Base-by-base conservation (phyloP, 176 grass and related monocot species). In the Otatea glauca region DNA sequence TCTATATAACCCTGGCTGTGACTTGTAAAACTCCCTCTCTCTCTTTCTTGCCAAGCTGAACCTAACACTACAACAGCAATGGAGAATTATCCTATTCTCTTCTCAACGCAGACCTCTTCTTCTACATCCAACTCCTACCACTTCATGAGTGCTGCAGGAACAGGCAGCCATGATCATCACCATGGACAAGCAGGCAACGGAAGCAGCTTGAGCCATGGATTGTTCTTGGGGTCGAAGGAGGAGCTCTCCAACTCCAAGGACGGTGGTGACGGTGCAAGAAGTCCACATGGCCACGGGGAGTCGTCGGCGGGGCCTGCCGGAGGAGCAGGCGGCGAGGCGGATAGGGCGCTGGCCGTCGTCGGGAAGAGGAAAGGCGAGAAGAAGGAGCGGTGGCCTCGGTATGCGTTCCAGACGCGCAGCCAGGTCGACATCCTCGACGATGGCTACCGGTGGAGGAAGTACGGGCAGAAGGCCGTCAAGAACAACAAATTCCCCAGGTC, bases 381-480 rank as follows among this genome's bases (percentile, higher is more conserved):
- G 84, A 97, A 90, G 92, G 94, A 91, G 75, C 86, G 87, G 65
- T 84, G 74, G 54, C 89, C 92, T 4, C 87, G 92, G 11, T 97
- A 73, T 55, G 94, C 89, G 1, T 97, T 97, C 78, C 94, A 97
- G 88, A 97, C 94, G 10, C 87, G 94, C 59, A 97, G 94, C 87
- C 92, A 97, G 86, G 92, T 92, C 0, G 92, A 97, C 81, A 97
- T 97, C 80, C 94, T 97, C 53, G 94, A 97, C 60, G 94, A 97
- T 55, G 94, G 94, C 38, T 97, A 97, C 74, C 85, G 94, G 84
- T 97, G 94, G 94, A 94, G 94, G 76, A 97, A 97, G 74, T 97
- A 97, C 82, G 94, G 94, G 7, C 94, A 97, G 88, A 97, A 97
- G 67, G 94, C 94, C 37, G 94, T 97, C 62, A 97, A 97, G 79